Conservation (phyloP, 805 yeast species). For the Kodamaea hsintzibuensis region DNA sequence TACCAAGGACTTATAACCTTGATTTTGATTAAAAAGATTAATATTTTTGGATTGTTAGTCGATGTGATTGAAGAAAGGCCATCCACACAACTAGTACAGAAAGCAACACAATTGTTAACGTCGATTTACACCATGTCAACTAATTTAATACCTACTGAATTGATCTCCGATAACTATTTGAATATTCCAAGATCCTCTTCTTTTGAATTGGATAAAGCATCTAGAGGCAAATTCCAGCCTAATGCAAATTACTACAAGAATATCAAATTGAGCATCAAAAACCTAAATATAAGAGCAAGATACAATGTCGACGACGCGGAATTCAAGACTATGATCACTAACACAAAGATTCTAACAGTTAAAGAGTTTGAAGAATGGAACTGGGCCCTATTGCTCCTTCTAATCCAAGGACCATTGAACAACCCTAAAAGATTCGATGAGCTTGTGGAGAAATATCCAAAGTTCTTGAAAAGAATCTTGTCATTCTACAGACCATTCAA, state of each 20-base stretch:
- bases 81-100: conserved; percentile 44
- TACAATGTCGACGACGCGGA: conserved; percentile 57
- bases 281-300: conserved; percentile 22
- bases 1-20: conserved; percentile 61
- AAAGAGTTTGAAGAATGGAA: conserved; percentile 86
- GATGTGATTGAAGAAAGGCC: conserved; percentile 39
- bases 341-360: conserved; percentile 71
- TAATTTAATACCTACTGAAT: conserved; percentile 52
- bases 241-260: conserved; percentile 25
- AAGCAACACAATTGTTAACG: conserved; percentile 64
- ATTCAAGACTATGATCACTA: conserved; percentile 62
- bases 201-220: conserved; percentile 49
- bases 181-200: conserved; percentile 16
- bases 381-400: conserved; percentile 69
- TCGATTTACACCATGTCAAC: conserved; percentile 59
- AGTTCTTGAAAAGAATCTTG: conserved; percentile 78
- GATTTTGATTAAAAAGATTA: conserved; percentile 49
- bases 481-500: conserved; percentile 93
- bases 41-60: conserved; percentile 50
- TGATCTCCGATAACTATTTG: conserved; percentile 23
- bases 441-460: conserved; percentile 67
- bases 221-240: conserved; percentile 38
- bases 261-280: conserved; percentile 23
- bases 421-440: conserved; percentile 77
- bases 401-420: conserved; percentile 83